phyloP scores from a whole-genome alignment of 2,329 filamentous ascomycete species.

The Alternaria postmessia region DNA sequence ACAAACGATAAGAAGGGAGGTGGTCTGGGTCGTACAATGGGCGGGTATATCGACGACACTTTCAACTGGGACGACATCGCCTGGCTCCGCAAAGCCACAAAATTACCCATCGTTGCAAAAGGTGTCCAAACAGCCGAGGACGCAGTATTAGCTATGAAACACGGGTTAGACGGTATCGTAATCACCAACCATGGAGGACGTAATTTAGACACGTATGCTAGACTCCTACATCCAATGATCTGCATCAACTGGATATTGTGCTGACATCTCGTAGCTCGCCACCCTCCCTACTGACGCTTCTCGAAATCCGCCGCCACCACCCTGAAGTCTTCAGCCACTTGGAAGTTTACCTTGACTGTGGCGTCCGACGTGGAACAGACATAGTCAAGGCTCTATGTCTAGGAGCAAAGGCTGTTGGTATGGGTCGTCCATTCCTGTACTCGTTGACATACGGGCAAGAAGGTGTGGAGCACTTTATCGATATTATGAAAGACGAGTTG shows the following conservation, averaged over 20 bases:
- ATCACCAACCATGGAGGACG: background rate
- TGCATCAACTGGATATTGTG: background rate
- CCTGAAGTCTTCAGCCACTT: constrained; percentile 67
- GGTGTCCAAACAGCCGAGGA: background rate
- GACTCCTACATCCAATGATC: background rate
- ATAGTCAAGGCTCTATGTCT: constrained; percentile 55
- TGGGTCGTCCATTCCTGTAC: constrained; percentile 69
- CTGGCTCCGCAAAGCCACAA: constrained; percentile 48
- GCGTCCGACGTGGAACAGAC: constrained; percentile 70
- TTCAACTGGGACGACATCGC: constrained; percentile 46
- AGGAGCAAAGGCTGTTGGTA: constrained; percentile 68
- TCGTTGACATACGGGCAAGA: constrained; percentile 67
- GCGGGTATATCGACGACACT: constrained; percentile 56
- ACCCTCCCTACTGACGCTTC: constrained; percentile 62
- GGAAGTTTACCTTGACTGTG: constrained; percentile 71
- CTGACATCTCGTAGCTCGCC: background rate
- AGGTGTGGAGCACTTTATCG: constrained; percentile 53
- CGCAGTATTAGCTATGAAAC: background rate
- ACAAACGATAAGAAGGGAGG: constrained; percentile 64
- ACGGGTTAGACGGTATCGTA: constrained; percentile 14
- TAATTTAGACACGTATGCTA: background rate
- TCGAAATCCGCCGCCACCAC: constrained; percentile 69
- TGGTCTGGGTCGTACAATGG: constrained; percentile 66
- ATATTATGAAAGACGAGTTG: constrained; percentile 31
- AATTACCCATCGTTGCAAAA: constrained; percentile 38